Evolutionary conservation across 2,329 filamentous ascomycete species (phyloP).

Genomic region (Grosmannia penicillata): DNA sequence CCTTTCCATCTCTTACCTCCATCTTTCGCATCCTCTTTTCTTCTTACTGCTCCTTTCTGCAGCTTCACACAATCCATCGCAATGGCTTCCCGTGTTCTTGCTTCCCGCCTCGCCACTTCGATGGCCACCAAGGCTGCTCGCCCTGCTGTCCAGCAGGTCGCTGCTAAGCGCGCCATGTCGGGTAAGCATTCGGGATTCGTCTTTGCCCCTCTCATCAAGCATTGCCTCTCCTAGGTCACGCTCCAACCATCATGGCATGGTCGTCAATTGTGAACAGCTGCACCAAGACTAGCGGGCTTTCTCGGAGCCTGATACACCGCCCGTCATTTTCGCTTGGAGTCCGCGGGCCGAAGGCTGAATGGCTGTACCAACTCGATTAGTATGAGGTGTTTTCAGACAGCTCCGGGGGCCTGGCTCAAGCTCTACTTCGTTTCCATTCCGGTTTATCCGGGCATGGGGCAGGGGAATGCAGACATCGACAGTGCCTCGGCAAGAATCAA

Average conservation of each 20-base stretch:
- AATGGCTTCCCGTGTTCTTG: conserved; percentile 72
- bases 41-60: conserved; percentile 25
- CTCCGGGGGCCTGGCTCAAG: not conserved
- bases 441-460: conserved; percentile 3
- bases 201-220: no score
- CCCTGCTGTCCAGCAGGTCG: conserved; percentile 53
- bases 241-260: no score
- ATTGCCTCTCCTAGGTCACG: no score
- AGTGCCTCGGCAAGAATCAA: not conserved
- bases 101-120: conserved; percentile 62
- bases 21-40: conserved; percentile 13
- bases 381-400: conserved; percentile 3
- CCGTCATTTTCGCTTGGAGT: no score
- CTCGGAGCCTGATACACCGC: no score
- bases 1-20: conserved; percentile 5
- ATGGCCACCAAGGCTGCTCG: conserved; percentile 67
- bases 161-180: conserved; percentile 63
- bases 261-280: no score
- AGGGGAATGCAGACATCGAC: no score
- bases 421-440: not conserved
- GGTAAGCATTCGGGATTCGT: conserved; percentile 42
- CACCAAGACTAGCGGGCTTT: no score
- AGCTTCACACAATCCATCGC: conserved; percentile 37
- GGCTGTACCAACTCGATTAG: no score
- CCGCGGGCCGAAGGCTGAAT: no score